Evolutionary conservation across 352 stramenopile genomes (phyloP).

Genomic region (Blastocystis hominis): DNA sequence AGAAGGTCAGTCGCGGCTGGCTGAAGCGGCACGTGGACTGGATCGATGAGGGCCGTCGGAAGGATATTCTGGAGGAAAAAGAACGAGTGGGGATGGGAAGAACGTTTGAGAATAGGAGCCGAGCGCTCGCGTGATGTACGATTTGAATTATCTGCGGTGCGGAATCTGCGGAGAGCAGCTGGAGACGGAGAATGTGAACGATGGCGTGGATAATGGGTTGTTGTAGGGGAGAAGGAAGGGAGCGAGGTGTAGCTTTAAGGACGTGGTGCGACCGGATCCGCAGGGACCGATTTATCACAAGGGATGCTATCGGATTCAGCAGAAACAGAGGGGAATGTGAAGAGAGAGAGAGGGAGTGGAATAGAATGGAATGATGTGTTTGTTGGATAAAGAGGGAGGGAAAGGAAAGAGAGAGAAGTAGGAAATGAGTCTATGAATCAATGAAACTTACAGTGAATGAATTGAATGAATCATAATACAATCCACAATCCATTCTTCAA

Average conservation of each 20-base stretch:
- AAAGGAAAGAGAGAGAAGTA: neutral
- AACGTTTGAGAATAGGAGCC: neutral
- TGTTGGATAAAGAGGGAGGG: neutral
- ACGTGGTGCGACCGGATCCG: neutral
- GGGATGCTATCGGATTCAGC: neutral
- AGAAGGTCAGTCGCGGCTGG: slow-evolving; percentile 32
- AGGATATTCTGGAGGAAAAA: neutral
- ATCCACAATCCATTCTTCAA: neutral
- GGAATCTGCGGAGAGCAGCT: slow-evolving; percentile 23
- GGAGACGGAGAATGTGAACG: slow-evolving; percentile 22
- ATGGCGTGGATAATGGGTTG: neutral
- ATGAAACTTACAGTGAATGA: neutral
- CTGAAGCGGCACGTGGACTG: neutral
- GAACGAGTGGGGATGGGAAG: neutral
- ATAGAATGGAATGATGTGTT: too few relatives aligned
- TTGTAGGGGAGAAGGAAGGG: neutral
- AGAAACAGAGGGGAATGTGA: neutral
- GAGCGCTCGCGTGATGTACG: neutral
- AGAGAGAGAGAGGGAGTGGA: neutral
- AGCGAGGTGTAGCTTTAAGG: neutral
- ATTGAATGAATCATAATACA: neutral
- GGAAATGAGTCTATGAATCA: too few relatives aligned
- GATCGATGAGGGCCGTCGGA: neutral
- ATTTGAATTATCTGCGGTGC: neutral
- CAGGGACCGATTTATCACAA: slow-evolving; percentile 7